Evolutionary conservation across 1,284 basidiomycete species (phyloP), one percentile per base, ranked within the genome.

Genomic region (Rhodotorula sp.): DNA sequence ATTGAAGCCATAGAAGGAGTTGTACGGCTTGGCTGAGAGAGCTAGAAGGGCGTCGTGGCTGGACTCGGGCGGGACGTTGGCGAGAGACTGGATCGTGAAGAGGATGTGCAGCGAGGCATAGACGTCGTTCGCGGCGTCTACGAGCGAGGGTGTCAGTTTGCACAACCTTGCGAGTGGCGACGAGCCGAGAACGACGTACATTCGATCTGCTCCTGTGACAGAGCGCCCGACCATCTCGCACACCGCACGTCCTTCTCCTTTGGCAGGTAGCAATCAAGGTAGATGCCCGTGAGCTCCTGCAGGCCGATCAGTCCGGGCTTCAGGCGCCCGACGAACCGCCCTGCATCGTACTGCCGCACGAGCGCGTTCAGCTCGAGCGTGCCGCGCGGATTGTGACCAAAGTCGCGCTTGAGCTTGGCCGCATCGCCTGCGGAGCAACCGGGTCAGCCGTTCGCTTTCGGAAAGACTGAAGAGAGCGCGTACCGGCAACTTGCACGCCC

Each of bases 71-170:
- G 62, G 17, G 27, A 63, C 27, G 34, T 60, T 34, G 23, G 49
- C 49, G 57, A 17, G 42, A 8, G 46, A 9, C 59, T 64, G 53
- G 19, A 70, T 61, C 34, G 53, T 62, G 4, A 72, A 57, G 72
- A 77, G 81, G 53, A 83, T 73, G 14, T 81, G 75, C 9, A 81
- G 67, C 3, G 79, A 78, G 12, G 80, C 77, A 59, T 79, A 81
- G 8, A 82, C 82, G 72, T 84, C 83, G 74, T 84, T 82, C 17
- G 81, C 81, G 4, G 81, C 82, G 60, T 84, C 82, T 83, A 63
- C 2, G 13, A 16, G 55, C 41, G 45, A 17, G 1, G 1, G 34
- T 52, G 23, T 61, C 42, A 59, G 54, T 25, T 9, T 21, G 5
- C 19, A 42, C 7, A n/a, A 3, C 50, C 55, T 27, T 27, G 21